Conservation (phyloP, 2,329 filamentous ascomycete genomes). For the Penicillium sp. region DNA sequence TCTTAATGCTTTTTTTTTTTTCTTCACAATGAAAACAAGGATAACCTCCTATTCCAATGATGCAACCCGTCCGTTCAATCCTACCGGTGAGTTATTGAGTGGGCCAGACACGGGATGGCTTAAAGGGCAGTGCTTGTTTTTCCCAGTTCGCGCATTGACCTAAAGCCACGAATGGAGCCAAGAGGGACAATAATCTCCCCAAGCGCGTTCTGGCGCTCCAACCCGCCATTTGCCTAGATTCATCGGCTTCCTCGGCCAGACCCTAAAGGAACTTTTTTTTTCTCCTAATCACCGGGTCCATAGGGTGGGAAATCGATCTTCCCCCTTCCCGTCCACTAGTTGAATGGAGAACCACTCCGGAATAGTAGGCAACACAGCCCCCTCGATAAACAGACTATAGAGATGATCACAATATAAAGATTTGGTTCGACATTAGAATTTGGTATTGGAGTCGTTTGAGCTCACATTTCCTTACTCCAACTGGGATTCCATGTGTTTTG, state of each 20-base stretch:
- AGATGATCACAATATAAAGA: conserved; percentile 1
- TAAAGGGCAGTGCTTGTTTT: conserved; percentile 11
- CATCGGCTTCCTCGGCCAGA: conserved; percentile 1
- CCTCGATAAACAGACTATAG: background rate
- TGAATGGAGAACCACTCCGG: background rate
- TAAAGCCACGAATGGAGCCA: background rate
- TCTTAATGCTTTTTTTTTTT: background rate
- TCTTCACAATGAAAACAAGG: background rate
- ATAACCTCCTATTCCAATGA: background rate
- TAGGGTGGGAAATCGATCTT: background rate
- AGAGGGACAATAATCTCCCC: conserved; percentile 1
- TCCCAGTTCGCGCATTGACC: conserved; percentile 7
- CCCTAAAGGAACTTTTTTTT: background rate
- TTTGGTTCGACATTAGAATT: background rate
- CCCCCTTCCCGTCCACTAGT: background rate
- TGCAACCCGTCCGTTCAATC: background rate
- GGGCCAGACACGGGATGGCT: conserved; percentile 23
- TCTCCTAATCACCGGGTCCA: background rate
- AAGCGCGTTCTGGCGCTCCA: conserved; percentile 5
- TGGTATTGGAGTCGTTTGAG: background rate
- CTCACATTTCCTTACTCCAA: background rate
- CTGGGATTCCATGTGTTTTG: background rate
- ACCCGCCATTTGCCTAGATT: conserved; percentile 1
- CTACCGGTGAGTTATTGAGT: conserved; percentile 9
- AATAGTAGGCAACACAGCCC: background rate